A percentile compares a stretch with the other conserved stretches of the same genome.
Conservation (phyloP, 495 filamentous ascomycete species). For the Terfezia boudieri region DNA sequence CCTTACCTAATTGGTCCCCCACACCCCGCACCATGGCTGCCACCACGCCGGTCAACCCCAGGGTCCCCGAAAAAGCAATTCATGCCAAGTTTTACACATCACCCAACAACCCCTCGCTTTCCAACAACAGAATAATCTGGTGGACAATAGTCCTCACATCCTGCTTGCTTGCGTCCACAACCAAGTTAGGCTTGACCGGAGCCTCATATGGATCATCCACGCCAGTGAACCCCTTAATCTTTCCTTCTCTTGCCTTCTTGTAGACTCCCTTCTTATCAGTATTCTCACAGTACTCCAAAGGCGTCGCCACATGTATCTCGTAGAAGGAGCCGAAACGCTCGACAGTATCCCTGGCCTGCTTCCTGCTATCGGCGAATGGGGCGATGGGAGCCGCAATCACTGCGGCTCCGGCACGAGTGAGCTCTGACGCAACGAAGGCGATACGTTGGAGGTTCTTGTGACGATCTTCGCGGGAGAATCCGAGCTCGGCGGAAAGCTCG, state of each 20-base stretch:
- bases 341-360: slow-evolving; percentile 58
- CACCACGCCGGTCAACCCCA: too few species aligned
- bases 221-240: slow-evolving; percentile 97
- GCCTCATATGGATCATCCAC: slow-evolving; percentile 94
- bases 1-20: too few species aligned
- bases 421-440: slow-evolving; percentile 83
- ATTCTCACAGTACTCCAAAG: slow-evolving; percentile 77
- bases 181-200: slow-evolving; percentile 59
- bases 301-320: slow-evolving; percentile 84
- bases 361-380: slow-evolving; percentile 58
- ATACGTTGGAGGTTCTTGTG: slow-evolving; percentile 92
- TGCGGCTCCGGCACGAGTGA: slow-evolving; percentile 77
- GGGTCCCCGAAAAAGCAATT: too few species aligned
- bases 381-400: slow-evolving; percentile 97
- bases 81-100: not conserved
- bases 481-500: slow-evolving; percentile 85
- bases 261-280: slow-evolving; percentile 91
- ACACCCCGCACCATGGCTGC: too few species aligned
- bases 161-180: slow-evolving; percentile 65
- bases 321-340: slow-evolving; percentile 78
- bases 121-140: slow-evolving; percentile 83
- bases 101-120: slow-evolving; percentile 68
- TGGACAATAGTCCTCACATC: slow-evolving; percentile 83
- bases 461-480: slow-evolving; percentile 83
- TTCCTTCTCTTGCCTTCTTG: slow-evolving; percentile 55